Conservation (phyloP, 345 rosid species). For the Angophora floribunda region DNA sequence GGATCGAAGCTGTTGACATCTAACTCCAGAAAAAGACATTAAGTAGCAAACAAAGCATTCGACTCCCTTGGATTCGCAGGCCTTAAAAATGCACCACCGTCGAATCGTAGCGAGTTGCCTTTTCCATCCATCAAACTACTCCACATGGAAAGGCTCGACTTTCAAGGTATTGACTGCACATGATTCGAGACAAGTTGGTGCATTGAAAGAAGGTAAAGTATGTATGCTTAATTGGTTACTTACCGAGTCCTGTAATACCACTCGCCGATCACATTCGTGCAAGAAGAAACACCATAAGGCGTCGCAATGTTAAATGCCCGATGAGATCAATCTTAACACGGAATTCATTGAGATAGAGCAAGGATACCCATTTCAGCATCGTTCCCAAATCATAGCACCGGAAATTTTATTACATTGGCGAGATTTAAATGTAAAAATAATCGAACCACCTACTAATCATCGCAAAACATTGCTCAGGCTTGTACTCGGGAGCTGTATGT, state of each 20-base stretch:
- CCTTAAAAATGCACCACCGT: not conserved
- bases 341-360: not conserved
- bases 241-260: not conserved
- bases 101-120: not conserved
- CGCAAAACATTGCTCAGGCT: not conserved
- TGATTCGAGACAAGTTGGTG: not conserved
- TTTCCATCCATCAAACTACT: not conserved
- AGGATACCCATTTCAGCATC: not conserved
- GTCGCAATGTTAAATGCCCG: not conserved
- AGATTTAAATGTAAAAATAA: not conserved
- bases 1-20: no score
- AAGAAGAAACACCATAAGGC: not conserved
- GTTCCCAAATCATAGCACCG: rapidly evolving
- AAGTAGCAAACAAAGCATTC: no score
- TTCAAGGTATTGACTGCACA: no score
- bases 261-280: not conserved
- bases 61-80: no score
- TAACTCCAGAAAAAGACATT: no score
- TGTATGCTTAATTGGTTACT: not conserved
- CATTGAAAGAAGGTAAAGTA: not conserved
- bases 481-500: not conserved
- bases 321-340: not conserved
- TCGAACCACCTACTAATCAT: not conserved
- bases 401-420: not conserved
- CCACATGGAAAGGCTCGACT: not conserved